phyloP scores from a whole-genome alignment of 2,329 filamentous ascomycete genomes.

The Clarireedia homoeocarpa region DNA sequence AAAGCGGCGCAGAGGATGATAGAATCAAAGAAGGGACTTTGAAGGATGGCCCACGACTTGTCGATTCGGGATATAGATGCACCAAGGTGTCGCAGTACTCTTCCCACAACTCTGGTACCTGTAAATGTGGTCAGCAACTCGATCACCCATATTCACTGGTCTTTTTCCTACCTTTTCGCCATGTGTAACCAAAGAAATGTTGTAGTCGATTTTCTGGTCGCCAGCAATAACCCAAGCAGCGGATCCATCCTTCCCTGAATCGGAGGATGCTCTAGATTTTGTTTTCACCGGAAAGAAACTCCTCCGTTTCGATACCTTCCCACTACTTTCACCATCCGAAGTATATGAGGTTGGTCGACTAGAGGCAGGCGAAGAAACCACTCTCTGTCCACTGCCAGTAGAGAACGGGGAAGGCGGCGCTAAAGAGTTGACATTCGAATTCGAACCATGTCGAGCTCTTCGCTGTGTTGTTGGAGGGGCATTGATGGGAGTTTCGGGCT shows the following conservation, averaged over 20 bases:
- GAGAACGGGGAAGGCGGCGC: constrained; percentile 2
- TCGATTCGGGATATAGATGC: constrained; percentile 46
- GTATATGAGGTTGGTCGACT: constrained; percentile 4
- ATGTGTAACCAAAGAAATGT: constrained; percentile 1
- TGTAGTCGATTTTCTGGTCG: constrained; percentile 9
- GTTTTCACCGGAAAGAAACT: constrained; percentile 5
- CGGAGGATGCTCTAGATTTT: not conserved
- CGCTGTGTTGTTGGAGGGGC: not conserved
- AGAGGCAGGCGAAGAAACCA: constrained; percentile 6
- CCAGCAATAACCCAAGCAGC: constrained; percentile 7
- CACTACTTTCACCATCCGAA: constrained; percentile 3
- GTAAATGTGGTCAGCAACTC: not conserved
- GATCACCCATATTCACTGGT: not conserved
- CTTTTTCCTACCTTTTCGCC: constrained; percentile 4
- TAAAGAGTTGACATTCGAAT: constrained; percentile 5
- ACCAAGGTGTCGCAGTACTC: constrained; percentile 50
- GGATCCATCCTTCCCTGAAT: constrained; percentile 4
- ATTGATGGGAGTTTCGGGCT: not conserved
- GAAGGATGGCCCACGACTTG: constrained; percentile 49
- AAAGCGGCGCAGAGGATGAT: constrained; percentile 1
- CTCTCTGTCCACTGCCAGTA: not conserved
- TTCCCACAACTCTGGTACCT: constrained; percentile 62
- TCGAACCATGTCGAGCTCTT: constrained; percentile 4
- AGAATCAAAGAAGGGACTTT: constrained; percentile 36
- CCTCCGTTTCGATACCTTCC: not conserved